Base-by-base conservation (phyloP, 2,329 filamentous ascomycete species). In the Amauroascus niger region DNA sequence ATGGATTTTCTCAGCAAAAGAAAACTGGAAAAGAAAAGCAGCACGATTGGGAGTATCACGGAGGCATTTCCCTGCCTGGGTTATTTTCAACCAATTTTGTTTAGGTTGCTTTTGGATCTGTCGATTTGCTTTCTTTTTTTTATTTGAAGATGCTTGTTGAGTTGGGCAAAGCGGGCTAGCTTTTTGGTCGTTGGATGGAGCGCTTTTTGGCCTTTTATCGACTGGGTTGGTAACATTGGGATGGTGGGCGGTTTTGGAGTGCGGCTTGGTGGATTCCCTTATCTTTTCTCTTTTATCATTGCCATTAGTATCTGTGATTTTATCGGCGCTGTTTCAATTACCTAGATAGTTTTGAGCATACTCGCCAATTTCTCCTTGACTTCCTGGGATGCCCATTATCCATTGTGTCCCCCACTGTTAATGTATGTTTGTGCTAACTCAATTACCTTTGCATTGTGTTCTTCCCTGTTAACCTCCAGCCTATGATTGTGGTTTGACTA, bases 171-270 rank as follows among this genome's bases (percentile, higher is more conserved):
- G 55, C 55, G 50, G 53, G 52, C 48, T 55, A 55, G 53, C 54
- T 55, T 54, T 57, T 55, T 51, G 55, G 55, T 57, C 53, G 49
- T 50, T 55, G 53, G 55, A 57, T 55, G 55, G 55, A 57, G 55
- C 53, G 52, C 53, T 57, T 53, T 57, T 57, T 55, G 55, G 55
- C 55, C 52, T 52, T 57, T 48, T 52, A 53, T 57, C 50, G 55
- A 50, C 47, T 55, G 53, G 55, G 53, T 57, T 55, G 55, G 55
- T 55, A 51, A 55, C 51, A 51, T 55, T 57, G 55, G 55, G 53
- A 57, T 53, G 53, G 53, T 44, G 54, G 53, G 55, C 49, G 55
- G 55, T 45, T 57, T 49, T 57, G 55, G 55, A 57, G 55, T 57
- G 55, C 37, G 55, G 55, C 53, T 57, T 57, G 55, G 49, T 55